Evolutionary conservation across 2,329 filamentous ascomycete species (phyloP).

Genomic region (Knoxdaviesia capensis): DNA sequence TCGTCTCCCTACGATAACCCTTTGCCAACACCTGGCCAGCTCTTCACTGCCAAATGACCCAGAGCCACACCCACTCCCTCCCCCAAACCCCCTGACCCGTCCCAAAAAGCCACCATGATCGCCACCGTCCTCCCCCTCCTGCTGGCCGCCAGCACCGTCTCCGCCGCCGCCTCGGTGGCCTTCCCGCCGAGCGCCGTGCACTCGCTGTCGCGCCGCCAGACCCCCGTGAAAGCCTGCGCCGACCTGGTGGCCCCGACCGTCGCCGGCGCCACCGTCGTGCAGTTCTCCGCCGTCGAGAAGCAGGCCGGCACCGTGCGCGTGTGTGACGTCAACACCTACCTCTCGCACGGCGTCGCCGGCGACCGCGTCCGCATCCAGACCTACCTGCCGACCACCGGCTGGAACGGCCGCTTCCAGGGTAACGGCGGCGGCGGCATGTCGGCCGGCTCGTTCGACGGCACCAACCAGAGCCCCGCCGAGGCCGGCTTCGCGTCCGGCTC

Average conservation of each 20-base stretch:
- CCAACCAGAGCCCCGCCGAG: not conserved
- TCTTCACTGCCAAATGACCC: too few relatives aligned
- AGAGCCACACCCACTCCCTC: too few relatives aligned
- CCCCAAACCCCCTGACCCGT: too few relatives aligned
- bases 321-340: conserved; percentile 7
- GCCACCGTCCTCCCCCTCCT: too few relatives aligned
- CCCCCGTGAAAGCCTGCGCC: not conserved
- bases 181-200: not conserved
- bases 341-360: conserved; percentile 4
- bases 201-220: not conserved
- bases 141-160: conserved; percentile 1
- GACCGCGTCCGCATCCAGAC: conserved; percentile 6
- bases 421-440: conserved; percentile 6
- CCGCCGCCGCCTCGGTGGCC: conserved; percentile 1
- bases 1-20: too few relatives aligned
- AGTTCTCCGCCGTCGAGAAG: not conserved
- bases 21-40: too few relatives aligned
- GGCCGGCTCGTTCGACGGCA: conserved; percentile 1
- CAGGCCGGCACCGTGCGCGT: conserved; percentile 2
- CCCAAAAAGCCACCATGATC: too few relatives aligned
- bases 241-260: conserved; percentile 1
- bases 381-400: conserved; percentile 5
- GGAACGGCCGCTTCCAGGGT: conserved; percentile 6
- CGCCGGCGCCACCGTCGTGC: not conserved
- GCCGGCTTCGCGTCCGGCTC: conserved; percentile 7